phyloP scores from a whole-genome alignment of 331 rosid genomes.

The Acacia concinna region DNA sequence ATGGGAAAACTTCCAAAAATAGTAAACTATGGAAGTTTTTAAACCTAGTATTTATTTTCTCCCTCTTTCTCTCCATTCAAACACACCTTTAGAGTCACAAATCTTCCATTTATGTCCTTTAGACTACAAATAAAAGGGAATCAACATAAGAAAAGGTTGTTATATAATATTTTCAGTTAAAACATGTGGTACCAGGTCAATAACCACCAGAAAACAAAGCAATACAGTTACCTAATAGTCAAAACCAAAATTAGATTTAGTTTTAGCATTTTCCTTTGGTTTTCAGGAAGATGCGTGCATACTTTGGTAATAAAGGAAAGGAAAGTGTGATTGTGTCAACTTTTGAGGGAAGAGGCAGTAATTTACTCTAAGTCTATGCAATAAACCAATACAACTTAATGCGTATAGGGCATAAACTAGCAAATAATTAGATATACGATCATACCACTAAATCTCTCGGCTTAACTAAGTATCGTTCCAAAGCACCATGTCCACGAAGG shows the following conservation, averaged over 20 bases:
- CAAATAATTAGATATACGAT: constrained; percentile 5
- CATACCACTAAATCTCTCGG: constrained; percentile 60
- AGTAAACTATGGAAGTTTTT: too few relatives aligned
- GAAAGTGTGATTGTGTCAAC: background rate
- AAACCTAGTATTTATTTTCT: too few relatives aligned
- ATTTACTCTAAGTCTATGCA: background rate
- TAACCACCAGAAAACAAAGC: background rate
- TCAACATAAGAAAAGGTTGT: background rate
- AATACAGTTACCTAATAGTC: background rate
- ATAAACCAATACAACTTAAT: constrained; percentile 3
- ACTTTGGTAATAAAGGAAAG: background rate
- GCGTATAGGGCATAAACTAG: background rate
- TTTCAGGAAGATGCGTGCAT: background rate
- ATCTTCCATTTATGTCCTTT: background rate
- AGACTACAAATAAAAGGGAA: background rate
- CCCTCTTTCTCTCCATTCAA: too few relatives aligned
- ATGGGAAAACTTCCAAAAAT: too few relatives aligned
- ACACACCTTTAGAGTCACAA: background rate
- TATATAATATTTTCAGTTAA: background rate
- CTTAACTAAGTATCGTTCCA: constrained; percentile 61
- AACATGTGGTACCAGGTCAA: background rate
- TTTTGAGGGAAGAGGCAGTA: background rate
- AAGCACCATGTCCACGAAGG: constrained; percentile 75
- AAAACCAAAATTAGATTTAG: background rate
- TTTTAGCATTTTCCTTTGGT: background rate